These are phyloP conservation scores for Carex parvula DNA, from an alignment of 176 grass and related monocot species.

Conservation along the genomic window DNA sequence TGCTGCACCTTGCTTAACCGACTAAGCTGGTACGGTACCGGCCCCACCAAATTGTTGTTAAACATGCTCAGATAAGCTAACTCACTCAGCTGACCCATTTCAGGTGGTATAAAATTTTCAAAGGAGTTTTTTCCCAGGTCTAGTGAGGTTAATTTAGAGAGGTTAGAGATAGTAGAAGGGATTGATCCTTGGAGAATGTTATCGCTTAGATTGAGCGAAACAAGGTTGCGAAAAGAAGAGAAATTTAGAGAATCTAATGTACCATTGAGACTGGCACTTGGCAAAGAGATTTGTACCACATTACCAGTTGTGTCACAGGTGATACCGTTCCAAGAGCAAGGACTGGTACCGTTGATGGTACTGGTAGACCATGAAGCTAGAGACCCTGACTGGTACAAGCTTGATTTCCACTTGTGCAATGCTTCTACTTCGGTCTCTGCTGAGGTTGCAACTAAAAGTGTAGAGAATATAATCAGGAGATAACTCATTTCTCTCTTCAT, in stretches of 20 bases:
- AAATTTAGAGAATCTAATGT: slow-evolving; percentile 55
- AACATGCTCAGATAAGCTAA: slow-evolving; percentile 29
- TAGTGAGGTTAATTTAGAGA: slow-evolving; percentile 24
- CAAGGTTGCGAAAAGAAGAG: slow-evolving; percentile 35
- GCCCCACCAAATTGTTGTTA: slow-evolving; percentile 28
- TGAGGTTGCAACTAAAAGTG: not conserved
- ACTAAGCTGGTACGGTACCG: slow-evolving; percentile 43
- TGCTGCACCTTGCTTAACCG: slow-evolving; percentile 27
- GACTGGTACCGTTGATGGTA: slow-evolving; percentile 22
- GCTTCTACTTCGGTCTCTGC: slow-evolving; percentile 41
- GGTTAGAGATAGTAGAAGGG: slow-evolving; percentile 31
- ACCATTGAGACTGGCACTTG: slow-evolving; percentile 40
- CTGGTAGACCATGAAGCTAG: slow-evolving; percentile 48
- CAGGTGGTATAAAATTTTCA: slow-evolving; percentile 18
- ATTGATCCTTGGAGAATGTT: slow-evolving; percentile 54
- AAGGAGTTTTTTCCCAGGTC: slow-evolving; percentile 34
- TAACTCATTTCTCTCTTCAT: not conserved
- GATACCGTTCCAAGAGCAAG: slow-evolving; percentile 58
- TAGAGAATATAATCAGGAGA: slow-evolving; percentile 4
- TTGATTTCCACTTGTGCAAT: slow-evolving; percentile 61
- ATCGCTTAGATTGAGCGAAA: slow-evolving; percentile 52
- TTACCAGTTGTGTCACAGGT: slow-evolving; percentile 41
- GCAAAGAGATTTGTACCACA: slow-evolving; percentile 42
- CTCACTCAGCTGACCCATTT: slow-evolving; percentile 30
- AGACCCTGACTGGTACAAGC: slow-evolving; percentile 25